A percentile compares a stretch with the other conserved stretches of the same genome.
phyloP scores from a whole-genome alignment of 805 yeast species.

The Torulaspora gathmanii region DNA sequence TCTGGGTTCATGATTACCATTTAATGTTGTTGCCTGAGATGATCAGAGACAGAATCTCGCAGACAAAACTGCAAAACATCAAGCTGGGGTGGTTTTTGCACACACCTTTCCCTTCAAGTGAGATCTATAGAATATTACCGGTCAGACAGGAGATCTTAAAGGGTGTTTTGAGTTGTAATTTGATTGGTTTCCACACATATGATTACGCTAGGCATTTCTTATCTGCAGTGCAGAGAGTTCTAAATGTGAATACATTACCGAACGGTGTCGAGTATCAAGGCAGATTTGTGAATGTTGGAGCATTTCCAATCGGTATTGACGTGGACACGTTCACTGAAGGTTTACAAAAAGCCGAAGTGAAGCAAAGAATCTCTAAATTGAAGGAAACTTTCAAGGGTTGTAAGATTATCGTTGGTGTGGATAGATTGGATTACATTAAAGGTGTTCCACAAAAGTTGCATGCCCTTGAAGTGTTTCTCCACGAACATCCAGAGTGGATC shows the following conservation, averaged over 20 bases:
- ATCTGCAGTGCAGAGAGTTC: conserved; percentile 78
- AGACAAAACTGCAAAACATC: conserved; percentile 48
- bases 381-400: conserved; percentile 64
- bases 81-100: conserved; percentile 91
- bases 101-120: conserved; percentile 97
- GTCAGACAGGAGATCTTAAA: conserved; percentile 86
- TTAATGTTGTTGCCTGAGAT: conserved; percentile 90
- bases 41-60: conserved; percentile 58
- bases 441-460: conserved; percentile 97
- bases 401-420: conserved; percentile 93
- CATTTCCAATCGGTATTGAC: conserved; percentile 98
- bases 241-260: conserved; percentile 79
- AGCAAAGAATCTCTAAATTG: conserved; percentile 58
- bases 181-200: conserved; percentile 98
- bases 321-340: conserved; percentile 87
- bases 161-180: conserved; percentile 90
- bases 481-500: conserved; percentile 95
- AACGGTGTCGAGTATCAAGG: conserved; percentile 81
- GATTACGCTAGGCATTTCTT: conserved; percentile 96
- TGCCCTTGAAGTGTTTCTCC: conserved; percentile 88
- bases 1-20: conserved; percentile 98
- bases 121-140: conserved; percentile 91
- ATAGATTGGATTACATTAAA: conserved; percentile 91
- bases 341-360: conserved; percentile 56
- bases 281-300: conserved; percentile 79